phyloP scores from a whole-genome alignment of 1,284 basidiomycete genomes.

The Fomitopsis schrenkii region DNA sequence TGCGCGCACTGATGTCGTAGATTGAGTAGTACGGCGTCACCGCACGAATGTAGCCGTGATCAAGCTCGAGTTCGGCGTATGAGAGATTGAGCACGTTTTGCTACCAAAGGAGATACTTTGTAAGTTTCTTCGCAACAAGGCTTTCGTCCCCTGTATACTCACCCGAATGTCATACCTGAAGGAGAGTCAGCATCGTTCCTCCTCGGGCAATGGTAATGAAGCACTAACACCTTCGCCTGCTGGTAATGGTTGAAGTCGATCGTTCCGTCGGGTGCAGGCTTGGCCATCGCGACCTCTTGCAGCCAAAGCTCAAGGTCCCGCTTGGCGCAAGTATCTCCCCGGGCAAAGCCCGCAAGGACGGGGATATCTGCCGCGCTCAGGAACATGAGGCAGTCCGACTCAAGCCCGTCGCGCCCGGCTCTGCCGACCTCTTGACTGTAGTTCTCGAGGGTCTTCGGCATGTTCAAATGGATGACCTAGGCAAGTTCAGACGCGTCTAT shows the following conservation, averaged over 20 bases:
- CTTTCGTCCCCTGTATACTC: conserved; percentile 1
- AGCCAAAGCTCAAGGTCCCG: conserved; percentile 37
- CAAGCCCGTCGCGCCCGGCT: conserved; percentile 68
- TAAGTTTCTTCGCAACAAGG: neutral
- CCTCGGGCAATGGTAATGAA: neutral
- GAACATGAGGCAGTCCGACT: conserved; percentile 55
- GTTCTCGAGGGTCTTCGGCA: conserved; percentile 64
- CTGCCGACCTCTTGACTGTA: conserved; percentile 77
- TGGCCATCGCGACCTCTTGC: conserved; percentile 35
- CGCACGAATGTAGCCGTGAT: conserved; percentile 40
- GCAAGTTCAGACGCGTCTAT: neutral
- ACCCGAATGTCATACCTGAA: conserved; percentile 39
- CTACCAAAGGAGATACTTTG: conserved; percentile 20
- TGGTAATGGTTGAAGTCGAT: conserved; percentile 41
- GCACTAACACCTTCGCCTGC: conserved; percentile 35
- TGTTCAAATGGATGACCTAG: conserved; percentile 65
- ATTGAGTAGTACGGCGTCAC: conserved; percentile 42
- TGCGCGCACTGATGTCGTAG: conserved; percentile 35
- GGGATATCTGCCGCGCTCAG: conserved; percentile 38
- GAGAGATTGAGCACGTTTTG: conserved; percentile 40
- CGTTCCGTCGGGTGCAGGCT: conserved; percentile 33
- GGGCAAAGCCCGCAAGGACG: conserved; percentile 40
- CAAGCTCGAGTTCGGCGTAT: conserved; percentile 48
- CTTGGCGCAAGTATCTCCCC: conserved; percentile 42
- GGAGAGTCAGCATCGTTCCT: neutral